These are phyloP conservation scores for Camellia oleifera DNA, from an alignment of 179 eudicot species.

Conservation along the genomic window DNA sequence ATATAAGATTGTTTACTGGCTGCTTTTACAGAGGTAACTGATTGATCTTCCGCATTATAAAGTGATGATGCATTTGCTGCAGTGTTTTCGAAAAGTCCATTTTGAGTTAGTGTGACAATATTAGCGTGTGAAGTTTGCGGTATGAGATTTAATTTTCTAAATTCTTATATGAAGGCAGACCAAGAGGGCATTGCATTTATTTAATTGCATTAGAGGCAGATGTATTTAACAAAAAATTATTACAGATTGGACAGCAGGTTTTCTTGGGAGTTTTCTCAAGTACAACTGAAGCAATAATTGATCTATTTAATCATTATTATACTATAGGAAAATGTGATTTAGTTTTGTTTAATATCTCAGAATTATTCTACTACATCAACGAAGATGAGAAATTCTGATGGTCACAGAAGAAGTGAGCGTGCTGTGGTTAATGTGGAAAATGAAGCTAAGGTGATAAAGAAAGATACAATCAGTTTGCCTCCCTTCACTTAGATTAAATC, in stretches of 20 bases:
- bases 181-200: not conserved
- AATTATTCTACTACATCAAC: constrained; percentile 50
- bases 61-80: not conserved
- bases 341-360: constrained; percentile 24
- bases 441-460: constrained; percentile 31
- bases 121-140: not conserved
- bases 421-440: constrained; percentile 32
- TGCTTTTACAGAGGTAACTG: not conserved
- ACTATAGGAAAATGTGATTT: not conserved
- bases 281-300: not conserved
- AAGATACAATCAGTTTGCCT: constrained; percentile 2
- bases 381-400: constrained; percentile 44
- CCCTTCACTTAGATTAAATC: not conserved
- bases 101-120: not conserved
- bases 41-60: not conserved
- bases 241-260: not conserved
- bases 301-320: not conserved
- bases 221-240: not conserved
- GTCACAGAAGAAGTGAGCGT: constrained; percentile 37
- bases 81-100: constrained; percentile 1
- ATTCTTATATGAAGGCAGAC: constrained; percentile 7
- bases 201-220: not conserved
- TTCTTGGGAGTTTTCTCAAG: not conserved
- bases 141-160: not conserved
- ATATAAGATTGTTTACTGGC: not conserved